Base-by-base conservation (phyloP, 2,329 filamentous ascomycete species). In the Colletotrichum salicis region DNA sequence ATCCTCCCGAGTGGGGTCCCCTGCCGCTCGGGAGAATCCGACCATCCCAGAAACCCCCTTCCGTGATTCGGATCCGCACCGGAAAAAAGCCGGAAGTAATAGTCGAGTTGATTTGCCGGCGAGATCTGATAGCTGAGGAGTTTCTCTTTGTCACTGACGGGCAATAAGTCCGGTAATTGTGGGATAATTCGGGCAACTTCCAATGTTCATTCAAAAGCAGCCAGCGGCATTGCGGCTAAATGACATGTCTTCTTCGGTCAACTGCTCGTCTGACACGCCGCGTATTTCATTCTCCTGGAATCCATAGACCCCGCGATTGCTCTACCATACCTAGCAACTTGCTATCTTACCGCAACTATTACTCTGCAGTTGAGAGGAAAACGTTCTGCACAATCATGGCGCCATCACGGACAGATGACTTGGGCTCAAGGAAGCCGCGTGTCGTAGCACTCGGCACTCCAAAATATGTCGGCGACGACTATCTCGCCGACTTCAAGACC, bases 391-490 rank as follows among this genome's bases (percentile, higher is more conserved):
- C 2, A 48, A 29, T 33, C 31, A 67, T 67, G 48, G 51, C 58
- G 33, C 58, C 58, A 13, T 24, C 51, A 10, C 51, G 65, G 5
- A 62, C 41, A n/a, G 65, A 67, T 35, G 65, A 62, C 12, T 48
- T 52, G 5, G 51, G 65, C 51, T 48, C 54, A 1, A 67, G 31
- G 64, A 84, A 83, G 74, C 83, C 83, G 13, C 79, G 81, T 24
- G 82, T 86, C 0, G 83, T 85, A 0, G 77, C 75, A n/a, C 77
- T 86, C 4, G 84, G 84, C 22, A 74, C 75, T 4, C 84, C 83
- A 8, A 79, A 79, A 33, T 84, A 78, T 69, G 76, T 82, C 13
- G 80, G 79, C 8, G 75, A 79, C 0, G 80, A 84, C 15, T 86
- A 83, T 58, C 76, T 86, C 1, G 73, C 77, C n/a, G 75, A 77